Evolutionary conservation across 2,329 filamentous ascomycete species (phyloP), one percentile per base, ranked within the genome.

Genomic region (Botrytis sinoallii): DNA sequence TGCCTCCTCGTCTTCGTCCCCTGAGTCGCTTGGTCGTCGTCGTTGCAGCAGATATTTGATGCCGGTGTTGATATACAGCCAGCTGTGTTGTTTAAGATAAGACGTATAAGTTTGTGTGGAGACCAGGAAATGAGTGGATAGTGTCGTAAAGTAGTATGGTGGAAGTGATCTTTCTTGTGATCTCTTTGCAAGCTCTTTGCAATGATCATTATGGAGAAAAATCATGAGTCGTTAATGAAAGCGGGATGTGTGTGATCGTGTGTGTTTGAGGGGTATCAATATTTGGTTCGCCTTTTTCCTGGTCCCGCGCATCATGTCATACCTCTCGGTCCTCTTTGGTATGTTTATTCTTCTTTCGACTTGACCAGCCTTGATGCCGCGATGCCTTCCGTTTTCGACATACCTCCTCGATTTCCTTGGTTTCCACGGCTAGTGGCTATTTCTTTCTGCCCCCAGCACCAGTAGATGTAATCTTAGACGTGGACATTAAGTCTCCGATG

Each of bases 401-500:
- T 60, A 42, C 70, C 52, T 72, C 70, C 70, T 72, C 70, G 38
- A 42, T 40, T 59, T 72, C 70, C 55, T 42, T 72, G 55, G 61
- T 67, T 16, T 72, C 70, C 46, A 68, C 38, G 63, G 70, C 70
- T 72, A 68, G 38, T 72, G 70, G 70, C 71, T 75, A 78, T 73
- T 80, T 80, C 75, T 79, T 79, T 68, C 79, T 71, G 32, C 77
- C 74, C 35, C 76, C 76, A 16, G 77, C 77, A 38, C 80, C 79
- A 12, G 79, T 79, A 29, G 90, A 86, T 1, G 90, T 92, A 78
- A 92, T 92, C 81, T 92, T 92, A 81, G 89, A 91, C n/a, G 90
- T 92, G 78, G 93, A 93, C 89, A 97, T 98, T 72, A 98, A 87
- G 81, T 97, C 95, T 77, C 95, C 95, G 79, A 98, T 98, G 82